These are phyloP conservation scores for Taphrina flavorubra DNA, from an alignment of 1,139 yeast genomes.

Conservation along the genomic window DNA sequence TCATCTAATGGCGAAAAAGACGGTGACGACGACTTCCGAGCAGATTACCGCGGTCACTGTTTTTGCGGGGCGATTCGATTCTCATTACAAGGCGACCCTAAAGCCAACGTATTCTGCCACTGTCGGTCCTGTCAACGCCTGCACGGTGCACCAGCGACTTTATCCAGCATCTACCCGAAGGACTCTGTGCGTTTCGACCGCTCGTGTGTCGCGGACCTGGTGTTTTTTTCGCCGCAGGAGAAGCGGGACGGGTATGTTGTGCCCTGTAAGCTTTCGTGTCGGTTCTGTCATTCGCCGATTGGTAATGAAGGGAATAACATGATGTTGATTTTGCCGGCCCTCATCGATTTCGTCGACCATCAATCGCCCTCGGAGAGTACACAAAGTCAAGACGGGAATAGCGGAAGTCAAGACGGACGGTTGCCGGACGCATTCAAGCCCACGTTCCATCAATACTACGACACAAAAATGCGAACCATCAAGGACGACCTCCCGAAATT, in stretches of 20 bases:
- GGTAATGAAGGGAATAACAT: constrained; percentile 38
- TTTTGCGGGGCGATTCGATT: constrained; percentile 34
- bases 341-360: constrained; percentile 19
- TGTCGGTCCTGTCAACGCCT: constrained; percentile 37
- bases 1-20: background rate
- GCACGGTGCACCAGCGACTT: constrained; percentile 32
- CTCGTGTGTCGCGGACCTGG: constrained; percentile 23
- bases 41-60: constrained; percentile 29
- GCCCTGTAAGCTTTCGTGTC: constrained; percentile 30
- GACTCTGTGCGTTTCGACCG: constrained; percentile 20
- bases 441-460: constrained; percentile 37
- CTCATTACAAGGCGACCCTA: constrained; percentile 21
- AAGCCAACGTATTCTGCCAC: constrained; percentile 27
- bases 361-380: background rate
- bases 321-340: constrained; percentile 30
- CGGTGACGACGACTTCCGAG: background rate
- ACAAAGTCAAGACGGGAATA: background rate
- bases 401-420: constrained; percentile 15
- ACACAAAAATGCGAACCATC: constrained; percentile 18
- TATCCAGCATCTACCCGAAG: constrained; percentile 28
- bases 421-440: constrained; percentile 34
- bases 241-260: constrained; percentile 25
- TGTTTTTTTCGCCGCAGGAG: constrained; percentile 36
- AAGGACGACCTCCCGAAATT: constrained; percentile 38
- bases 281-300: constrained; percentile 26